Conservation (phyloP, 371 early-diverging fungal species). For the Mortierella sp. region DNA sequence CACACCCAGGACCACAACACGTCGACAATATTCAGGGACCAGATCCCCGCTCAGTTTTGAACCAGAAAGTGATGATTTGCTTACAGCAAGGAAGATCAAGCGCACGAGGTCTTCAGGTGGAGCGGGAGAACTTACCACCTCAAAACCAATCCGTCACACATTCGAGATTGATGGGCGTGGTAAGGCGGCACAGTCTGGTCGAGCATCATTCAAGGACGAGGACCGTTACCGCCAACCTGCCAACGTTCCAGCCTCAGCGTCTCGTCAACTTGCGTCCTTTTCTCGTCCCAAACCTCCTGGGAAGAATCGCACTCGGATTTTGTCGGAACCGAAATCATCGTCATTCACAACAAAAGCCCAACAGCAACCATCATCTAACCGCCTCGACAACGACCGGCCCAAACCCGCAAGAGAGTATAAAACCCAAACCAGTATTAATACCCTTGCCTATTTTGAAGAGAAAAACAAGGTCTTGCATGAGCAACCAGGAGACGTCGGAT, state of each 20-base stretch:
- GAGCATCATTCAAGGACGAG: not conserved
- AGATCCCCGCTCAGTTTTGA: not conserved
- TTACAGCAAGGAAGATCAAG: not conserved
- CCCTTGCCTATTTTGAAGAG: not conserved
- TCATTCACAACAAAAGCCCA: not conserved
- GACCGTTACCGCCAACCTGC: not conserved
- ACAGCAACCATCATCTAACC: not conserved
- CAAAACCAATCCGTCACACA: not conserved
- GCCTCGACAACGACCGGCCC: not conserved
- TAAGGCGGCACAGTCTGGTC: not conserved
- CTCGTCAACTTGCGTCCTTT: not conserved
- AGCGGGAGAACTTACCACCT: not conserved
- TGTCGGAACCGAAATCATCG: not conserved
- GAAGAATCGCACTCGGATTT: slow-evolving; percentile 10
- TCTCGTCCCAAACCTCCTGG: slow-evolving; percentile 39
- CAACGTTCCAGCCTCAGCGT: not conserved
- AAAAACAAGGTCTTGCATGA: not conserved
- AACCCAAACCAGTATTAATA: not conserved
- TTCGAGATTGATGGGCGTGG: not conserved
- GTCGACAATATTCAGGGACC: not conserved
- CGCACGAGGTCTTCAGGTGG: not conserved
- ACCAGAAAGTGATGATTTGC: not conserved
- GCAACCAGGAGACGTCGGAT: not conserved
- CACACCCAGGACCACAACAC: not conserved
- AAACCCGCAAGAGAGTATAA: not conserved